Base-by-base conservation (phyloP, 164 flowering plant genomes). In the Brasenia schreberi region DNA sequence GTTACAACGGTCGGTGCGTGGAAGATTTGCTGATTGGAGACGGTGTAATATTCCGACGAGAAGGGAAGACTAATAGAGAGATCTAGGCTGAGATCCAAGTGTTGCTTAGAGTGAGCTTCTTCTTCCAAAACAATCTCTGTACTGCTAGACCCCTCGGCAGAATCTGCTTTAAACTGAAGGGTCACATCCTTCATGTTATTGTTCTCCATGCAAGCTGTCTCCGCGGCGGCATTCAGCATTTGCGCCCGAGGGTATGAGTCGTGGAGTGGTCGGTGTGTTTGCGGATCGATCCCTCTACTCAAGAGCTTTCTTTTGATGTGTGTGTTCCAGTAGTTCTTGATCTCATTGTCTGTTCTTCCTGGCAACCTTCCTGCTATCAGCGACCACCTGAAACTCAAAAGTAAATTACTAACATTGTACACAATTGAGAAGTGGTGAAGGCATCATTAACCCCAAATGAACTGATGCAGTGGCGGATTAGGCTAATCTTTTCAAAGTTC, bases 301-400 rank as follows among this genome's bases (percentile, higher is more conserved):
- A 87, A 42, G 1, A 89, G 82, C 78, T 89, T 89, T 42, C 93
- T 82, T 65, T 87, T 80, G 66, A 90, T 88, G 52, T 90, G 96
- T 1, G 96, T 89, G 77, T 89, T 89, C 96, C 96, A 89, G 65
- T 87, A 89, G 61, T 89, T 89, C 78, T 89, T 89, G 33, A 89
- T 89, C 82, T 89, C 96, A 67, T 89, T 87, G 62, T 89, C 93
- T 19, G 97, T 88, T 74, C 95, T 79, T 64, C 95, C 97, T 4
- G 90, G 90, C 42, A 87, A 75, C 79, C 92, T 83, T 18, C 88
- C 90, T 0, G 90, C 92, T 56, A 88, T 88, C 42, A 78, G 72
- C 1, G 81, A 76, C 79, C 81, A 76, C 68, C 81, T 78, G 65
- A 17, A 19, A 60, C 4, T 23, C 27, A 23, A 23, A 23, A 23